Base-by-base conservation (phyloP, 352 stramenopile genomes). In the Globisporangium iwayamae region DNA sequence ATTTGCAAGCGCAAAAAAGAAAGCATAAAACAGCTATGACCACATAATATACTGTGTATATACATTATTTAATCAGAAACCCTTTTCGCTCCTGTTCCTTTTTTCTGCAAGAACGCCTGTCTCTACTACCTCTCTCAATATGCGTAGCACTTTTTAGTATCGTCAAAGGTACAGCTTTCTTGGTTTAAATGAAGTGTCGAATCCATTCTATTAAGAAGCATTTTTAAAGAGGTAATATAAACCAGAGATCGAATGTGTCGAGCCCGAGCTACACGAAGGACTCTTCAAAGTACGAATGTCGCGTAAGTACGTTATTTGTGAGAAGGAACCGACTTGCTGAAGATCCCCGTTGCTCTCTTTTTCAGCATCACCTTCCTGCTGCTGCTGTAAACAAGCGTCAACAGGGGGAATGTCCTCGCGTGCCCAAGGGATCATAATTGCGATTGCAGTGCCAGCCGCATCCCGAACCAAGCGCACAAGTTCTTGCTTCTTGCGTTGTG, bases 241-340 rank as follows among this genome's bases (percentile, higher is more conserved):
- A 41, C 50, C 5, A 16, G 10, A 5, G 25, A 56, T 28, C 25
- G 25, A 32, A 22, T 18, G 25, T 28, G 25, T 20, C 7, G 51
- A 48, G 43, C 18, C 11, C 20, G 18, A 28, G 16, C 7, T 30
- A 45, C 32, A 18, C 28, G 10, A 41, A 43, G 4, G 30, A 32
- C 52, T 10, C 52, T 32, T 45, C 32, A 58, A 58, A 58, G 52
- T 58, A 58, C 52, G 52, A 58, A 20, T 56, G 28, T 13, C 36
- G 22, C 8, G 11, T 22, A 28, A 28, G 13, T 48, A 22, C 51
- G 20, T 7, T 18, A 9, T 16, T 30, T 32, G 34, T 56, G 22
- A 10, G 25, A 3, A 8, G 10, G 22, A n/a, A 52, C 20, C 46
- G 10, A 22, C 46, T 52, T 11, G 46, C 4, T 46, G 39, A n/a